A percentile compares a stretch with the other conserved stretches of the same genome.
Evolutionary conservation across 2,329 filamentous ascomycete species (phyloP).

Genomic region (Epicoccum nigrum): DNA sequence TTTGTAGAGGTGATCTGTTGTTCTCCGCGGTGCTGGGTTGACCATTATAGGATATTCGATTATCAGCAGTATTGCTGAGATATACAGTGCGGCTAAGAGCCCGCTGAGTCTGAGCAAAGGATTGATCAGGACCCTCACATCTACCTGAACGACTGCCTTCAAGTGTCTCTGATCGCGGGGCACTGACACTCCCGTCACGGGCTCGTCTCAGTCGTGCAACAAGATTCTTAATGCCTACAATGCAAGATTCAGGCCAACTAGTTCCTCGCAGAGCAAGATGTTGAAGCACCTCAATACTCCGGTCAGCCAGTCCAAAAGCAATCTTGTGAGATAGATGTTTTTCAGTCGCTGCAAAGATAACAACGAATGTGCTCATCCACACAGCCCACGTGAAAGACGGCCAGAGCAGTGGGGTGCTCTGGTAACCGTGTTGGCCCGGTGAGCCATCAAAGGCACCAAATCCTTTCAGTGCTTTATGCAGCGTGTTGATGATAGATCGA

Average conservation of each 20-base stretch:
- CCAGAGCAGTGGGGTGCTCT: constrained; percentile 30
- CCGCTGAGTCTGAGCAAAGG: not conserved
- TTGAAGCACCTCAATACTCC: constrained; percentile 28
- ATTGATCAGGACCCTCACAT: not conserved
- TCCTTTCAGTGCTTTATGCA: constrained; percentile 30
- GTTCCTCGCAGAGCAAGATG: constrained; percentile 33
- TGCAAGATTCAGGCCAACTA: constrained; percentile 35
- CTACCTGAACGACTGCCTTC: not conserved
- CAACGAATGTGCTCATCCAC: constrained; percentile 35
- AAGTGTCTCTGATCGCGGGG: not conserved
- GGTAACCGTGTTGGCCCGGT: constrained; percentile 28
- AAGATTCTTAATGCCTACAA: constrained; percentile 31
- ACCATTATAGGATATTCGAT: not conserved
- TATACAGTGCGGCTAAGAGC: not conserved
- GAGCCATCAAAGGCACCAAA: constrained; percentile 34
- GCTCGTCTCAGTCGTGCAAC: constrained; percentile 18
- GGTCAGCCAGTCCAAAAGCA: constrained; percentile 23
- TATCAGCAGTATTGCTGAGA: no score
- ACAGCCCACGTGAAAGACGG: constrained; percentile 37
- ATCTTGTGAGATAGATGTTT: constrained; percentile 26
- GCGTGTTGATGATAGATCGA: constrained; percentile 31
- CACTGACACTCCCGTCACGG: not conserved
- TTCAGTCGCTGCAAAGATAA: constrained; percentile 30
- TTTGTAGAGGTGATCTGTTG: not conserved
- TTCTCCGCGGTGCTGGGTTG: not conserved